Evolutionary conservation across 2,329 filamentous ascomycete genomes (phyloP), one percentile per base, ranked within the genome.

Genomic region (Ophiostoma sp.): DNA sequence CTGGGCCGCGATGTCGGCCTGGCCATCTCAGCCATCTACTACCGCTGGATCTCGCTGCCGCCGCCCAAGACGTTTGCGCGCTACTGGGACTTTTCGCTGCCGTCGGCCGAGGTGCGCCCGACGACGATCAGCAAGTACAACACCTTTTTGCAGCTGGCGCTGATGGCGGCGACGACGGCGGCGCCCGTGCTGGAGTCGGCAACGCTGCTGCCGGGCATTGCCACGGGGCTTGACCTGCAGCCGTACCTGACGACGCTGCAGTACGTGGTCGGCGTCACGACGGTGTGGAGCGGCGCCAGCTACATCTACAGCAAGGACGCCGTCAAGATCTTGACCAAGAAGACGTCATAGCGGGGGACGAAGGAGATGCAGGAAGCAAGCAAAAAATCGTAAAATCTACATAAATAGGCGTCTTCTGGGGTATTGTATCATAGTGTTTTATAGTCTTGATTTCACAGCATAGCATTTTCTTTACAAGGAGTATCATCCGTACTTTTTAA

Each of bases 71-170:
- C 95, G 0, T 92, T 97, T 79, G 81, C 86, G 23, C 85, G 95
- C 23, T 99, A 98, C 80, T 99, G 95, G 95, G 95, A 99, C 80
- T 98, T 99, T 77, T 94, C 91, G 3, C 85, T 99, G 17, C 95
- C 92, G 1, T 92, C 89, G 54, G 92, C 92, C 2, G 92, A 95
- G 79, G 92, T 96, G 6, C 90, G 88, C 72, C 92, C 92, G 0
- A 95, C 92, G 0, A 90, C 86, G 1, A 92, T 96, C 72, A 93
- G 90, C 80, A 96, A 96, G 82, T 89, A 93, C 79, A 99, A 99
- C 80, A 99, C 95, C 0, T 93, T 96, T 62, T 81, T 98, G 75
- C 95, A 99, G 79, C 83, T 99, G 27, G 88, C 89, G 4, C 85
- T 99, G 15, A 91, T 99, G 76, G 94, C 94, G 23, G 86, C 90